Evolutionary conservation across 108 stramenopile species (phyloP), one percentile per base, ranked within the genome.

Genomic region (Cylindrotheca fusiformis): DNA sequence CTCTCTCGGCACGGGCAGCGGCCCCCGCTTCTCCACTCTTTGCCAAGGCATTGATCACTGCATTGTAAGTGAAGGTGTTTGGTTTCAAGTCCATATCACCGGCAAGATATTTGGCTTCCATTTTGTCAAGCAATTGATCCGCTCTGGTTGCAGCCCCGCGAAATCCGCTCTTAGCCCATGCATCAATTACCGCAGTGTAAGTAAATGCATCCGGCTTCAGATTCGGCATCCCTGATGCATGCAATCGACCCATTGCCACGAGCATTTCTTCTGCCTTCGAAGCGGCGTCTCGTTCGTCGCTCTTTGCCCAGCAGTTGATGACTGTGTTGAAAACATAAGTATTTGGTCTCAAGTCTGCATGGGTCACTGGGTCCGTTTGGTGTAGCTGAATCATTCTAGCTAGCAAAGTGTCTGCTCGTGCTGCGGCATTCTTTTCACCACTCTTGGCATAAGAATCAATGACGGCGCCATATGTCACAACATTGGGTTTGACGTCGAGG

Each of bases 181-280:
- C 75, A 50, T 82, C 74, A 64, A 91, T 87, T 12, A 84, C 80
- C 24, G 79, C 87, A 25, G 86, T 93, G 67, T 90, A 90, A 21
- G 88, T 93, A 65, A 93, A 88, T 3, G 87, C 81, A 71, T 93
- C 88, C 8, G 92, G 92, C 59, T 90, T 93, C 48, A 93, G 59
- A 58, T 79, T 87, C 5, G 81, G 81, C 69, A 86, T 81, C 27
- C 88, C 88, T 48, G 74, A 71, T 0, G 75, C 83, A 74, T 85
- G 83, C 29, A 90, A 70, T 52, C 78, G 60, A 58, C 76, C 82
- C 92, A 93, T 93, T 8, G 84, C 87, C 8, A 85, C 72, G 8
- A 93, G 72, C 88, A 93, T 88, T 68, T 88, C 92, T 60, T 90
- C 88, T 2, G 92, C 92, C 65, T 90, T 90, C 14, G 83, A 79